Conservation (phyloP, 108 stramenopile genomes). For the Pseudonitzschia delicatissima region DNA sequence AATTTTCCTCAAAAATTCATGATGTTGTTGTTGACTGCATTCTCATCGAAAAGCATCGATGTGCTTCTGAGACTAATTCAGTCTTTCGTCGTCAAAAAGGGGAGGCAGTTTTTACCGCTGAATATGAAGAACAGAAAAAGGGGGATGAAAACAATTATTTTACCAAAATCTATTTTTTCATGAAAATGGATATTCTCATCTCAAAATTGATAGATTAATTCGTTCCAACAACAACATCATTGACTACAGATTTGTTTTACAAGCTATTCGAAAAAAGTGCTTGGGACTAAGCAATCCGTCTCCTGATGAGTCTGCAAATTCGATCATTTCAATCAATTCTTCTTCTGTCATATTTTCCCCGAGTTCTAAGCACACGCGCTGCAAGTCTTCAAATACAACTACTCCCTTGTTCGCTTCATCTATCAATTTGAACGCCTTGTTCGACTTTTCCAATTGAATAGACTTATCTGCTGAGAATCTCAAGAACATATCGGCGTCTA, state of each 20-base stretch:
- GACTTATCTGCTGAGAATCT: constrained; percentile 20
- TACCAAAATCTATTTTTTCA: no score
- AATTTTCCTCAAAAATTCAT: no score
- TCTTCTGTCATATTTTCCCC: constrained; percentile 35
- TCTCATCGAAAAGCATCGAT: no score
- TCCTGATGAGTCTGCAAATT: constrained; percentile 29
- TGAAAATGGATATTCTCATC: no score
- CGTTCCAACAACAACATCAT: no score
- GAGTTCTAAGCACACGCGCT: constrained; percentile 38
- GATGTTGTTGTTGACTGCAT: no score
- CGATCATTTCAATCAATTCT: constrained; percentile 40
- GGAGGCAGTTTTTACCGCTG: no score
- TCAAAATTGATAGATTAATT: no score
- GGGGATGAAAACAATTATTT: no score
- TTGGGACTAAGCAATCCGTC: constrained; percentile 25
- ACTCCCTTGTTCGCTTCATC: constrained; percentile 40
- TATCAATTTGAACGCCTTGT: constrained; percentile 33
- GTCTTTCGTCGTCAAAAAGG: no score
- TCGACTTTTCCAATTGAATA: constrained; percentile 30
- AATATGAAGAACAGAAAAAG: no score
- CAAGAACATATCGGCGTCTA: constrained; percentile 23
- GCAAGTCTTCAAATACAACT: constrained; percentile 41
- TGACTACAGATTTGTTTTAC: constrained; percentile 24
- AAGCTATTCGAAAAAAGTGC: constrained; percentile 27
- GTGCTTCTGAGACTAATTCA: no score